phyloP scores from a whole-genome alignment of 73 alveolate species.

The Paramecium caudatum region DNA sequence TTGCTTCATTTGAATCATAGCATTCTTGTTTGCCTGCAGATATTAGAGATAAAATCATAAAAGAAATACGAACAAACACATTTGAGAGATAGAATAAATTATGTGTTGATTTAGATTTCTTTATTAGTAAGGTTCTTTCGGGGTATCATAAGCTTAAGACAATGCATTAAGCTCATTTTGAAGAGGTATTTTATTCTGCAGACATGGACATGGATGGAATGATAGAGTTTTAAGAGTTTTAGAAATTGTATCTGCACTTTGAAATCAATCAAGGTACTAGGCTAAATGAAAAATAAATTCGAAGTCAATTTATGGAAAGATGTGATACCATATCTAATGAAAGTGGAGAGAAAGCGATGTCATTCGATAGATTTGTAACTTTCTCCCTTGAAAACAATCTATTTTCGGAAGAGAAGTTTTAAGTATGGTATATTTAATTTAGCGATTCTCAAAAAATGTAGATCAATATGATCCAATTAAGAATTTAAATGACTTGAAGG shows the following conservation, averaged over 20 bases:
- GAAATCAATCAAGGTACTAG: slow-evolving; percentile 33
- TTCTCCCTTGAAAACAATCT: slow-evolving; percentile 41
- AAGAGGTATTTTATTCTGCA: slow-evolving; percentile 65
- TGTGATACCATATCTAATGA: slow-evolving; percentile 42
- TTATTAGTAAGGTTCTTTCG: not conserved
- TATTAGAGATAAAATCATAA: not conserved
- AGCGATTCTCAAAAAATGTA: slow-evolving; percentile 41
- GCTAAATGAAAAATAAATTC: not conserved
- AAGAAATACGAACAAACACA: slow-evolving; percentile 4
- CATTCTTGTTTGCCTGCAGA: slow-evolving; percentile 23
- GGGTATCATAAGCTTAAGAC: not conserved
- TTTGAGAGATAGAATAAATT: not conserved
- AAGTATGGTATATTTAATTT: not conserved
- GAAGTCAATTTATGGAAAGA: slow-evolving; percentile 31
- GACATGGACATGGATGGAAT: slow-evolving; percentile 71
- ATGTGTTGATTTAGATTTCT: slow-evolving; percentile 45
- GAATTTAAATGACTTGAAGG: not conserved
- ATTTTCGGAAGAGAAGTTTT: slow-evolving; percentile 39
- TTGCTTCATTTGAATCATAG: not conserved
- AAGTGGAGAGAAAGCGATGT: slow-evolving; percentile 61
- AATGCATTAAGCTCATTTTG: slow-evolving; percentile 63
- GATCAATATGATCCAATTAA: slow-evolving; percentile 35
- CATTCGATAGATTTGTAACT: slow-evolving; percentile 49
- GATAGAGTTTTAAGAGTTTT: slow-evolving; percentile 58
- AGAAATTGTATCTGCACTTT: slow-evolving; percentile 37